Percentiles rank a stretch among this genome's conserved stretches.
phyloP scores from a whole-genome alignment of 768 basidiomycete species.

The Suillus sp. region DNA sequence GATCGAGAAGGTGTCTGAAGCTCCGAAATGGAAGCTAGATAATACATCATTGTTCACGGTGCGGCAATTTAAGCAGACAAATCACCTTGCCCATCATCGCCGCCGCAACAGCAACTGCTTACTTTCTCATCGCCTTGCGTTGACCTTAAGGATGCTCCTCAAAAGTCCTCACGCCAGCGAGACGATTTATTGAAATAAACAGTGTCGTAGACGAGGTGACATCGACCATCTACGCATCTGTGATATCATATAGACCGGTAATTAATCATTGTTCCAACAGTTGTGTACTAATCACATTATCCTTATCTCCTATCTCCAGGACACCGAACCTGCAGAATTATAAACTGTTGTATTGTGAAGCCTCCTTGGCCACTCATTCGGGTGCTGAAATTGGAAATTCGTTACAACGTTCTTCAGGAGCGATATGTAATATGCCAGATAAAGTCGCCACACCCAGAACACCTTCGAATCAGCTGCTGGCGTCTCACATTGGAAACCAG shows the following conservation, averaged over 20 bases:
- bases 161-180: neutral
- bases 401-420: neutral
- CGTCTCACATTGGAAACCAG: neutral
- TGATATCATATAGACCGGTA: neutral
- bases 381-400: neutral
- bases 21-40: neutral
- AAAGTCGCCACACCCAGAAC: neutral
- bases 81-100: neutral
- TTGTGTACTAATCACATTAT: neutral
- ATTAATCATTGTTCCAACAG: neutral
- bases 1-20: neutral
- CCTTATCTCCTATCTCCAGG: constrained; percentile 6
- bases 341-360: neutral
- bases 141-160: neutral
- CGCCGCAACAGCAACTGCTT: neutral
- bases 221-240: neutral
- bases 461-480: neutral
- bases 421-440: neutral
- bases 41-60: neutral
- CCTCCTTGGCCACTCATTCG: neutral
- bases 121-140: neutral
- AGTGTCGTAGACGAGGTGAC: neutral
- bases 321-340: neutral
- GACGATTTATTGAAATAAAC: neutral
- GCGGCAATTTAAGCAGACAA: neutral